A percentile compares a stretch with the other conserved stretches of the same genome.
Evolutionary conservation across 345 rosid genomes (phyloP).

Genomic region (Heritiera fomes): DNA sequence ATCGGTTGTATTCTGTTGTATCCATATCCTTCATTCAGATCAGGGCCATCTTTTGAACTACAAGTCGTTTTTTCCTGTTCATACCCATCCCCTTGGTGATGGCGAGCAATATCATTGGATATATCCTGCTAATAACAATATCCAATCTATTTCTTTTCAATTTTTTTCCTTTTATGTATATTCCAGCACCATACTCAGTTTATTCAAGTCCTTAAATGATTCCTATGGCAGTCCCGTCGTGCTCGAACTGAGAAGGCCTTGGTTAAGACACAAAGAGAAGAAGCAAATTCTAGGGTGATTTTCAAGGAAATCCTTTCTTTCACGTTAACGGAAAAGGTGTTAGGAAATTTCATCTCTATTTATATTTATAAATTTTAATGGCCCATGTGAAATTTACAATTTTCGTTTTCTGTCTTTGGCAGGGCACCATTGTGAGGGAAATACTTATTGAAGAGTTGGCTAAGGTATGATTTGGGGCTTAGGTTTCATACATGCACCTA

Average conservation of each 20-base stretch:
- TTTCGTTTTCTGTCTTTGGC: conserved; percentile 26
- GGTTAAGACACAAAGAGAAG: conserved; percentile 47
- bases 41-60: not conserved
- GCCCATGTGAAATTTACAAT: conserved; percentile 3
- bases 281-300: conserved; percentile 47
- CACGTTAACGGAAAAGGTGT: conserved; percentile 74
- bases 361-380: not conserved
- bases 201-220: conserved; percentile 11
- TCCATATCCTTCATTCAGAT: not conserved
- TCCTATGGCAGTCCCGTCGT: conserved; percentile 70
- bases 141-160: not conserved
- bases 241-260: conserved; percentile 63
- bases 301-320: conserved; percentile 76
- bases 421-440: conserved; percentile 89
- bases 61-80: not conserved
- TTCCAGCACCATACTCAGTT: not conserved
- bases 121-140: not conserved
- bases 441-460: conserved; percentile 81
- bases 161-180: not conserved
- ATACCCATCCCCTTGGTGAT: not conserved
- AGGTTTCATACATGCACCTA: not conserved
- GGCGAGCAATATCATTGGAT: not conserved
- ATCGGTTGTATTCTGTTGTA: not conserved
- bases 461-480: conserved; percentile 52
- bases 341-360: conserved; percentile 8